Evolutionary conservation across 2,329 filamentous ascomycete species (phyloP).

Genomic region (Diplodia mutila): DNA sequence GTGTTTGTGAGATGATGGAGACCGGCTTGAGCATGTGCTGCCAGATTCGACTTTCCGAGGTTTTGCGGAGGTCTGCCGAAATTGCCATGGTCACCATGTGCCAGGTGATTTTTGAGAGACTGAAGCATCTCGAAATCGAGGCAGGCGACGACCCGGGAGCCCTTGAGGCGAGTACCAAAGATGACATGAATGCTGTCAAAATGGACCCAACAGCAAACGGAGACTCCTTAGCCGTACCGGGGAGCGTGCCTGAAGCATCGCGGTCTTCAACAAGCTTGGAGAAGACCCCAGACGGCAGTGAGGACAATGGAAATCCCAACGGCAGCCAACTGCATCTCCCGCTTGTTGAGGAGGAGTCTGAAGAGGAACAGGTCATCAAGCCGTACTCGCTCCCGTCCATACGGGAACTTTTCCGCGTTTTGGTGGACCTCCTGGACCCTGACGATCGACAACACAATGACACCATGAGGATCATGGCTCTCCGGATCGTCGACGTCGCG

Average conservation of each 20-base stretch:
- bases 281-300: constrained; percentile 40
- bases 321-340: constrained; percentile 50
- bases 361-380: constrained; percentile 63
- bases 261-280: constrained; percentile 40
- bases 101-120: constrained; percentile 92
- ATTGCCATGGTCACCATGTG: constrained; percentile 99
- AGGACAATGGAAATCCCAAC: constrained; percentile 44
- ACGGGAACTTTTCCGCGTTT: constrained; percentile 86
- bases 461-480: constrained; percentile 93
- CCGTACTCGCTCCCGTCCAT: constrained; percentile 96
- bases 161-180: constrained; percentile 67
- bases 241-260: constrained; percentile 41
- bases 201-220: constrained; percentile 80
- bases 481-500: constrained; percentile 95
- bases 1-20: constrained; percentile 99
- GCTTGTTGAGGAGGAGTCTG: constrained; percentile 43
- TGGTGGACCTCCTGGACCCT: constrained; percentile 92
- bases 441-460: constrained; percentile 92
- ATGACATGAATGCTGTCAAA: constrained; percentile 74
- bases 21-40: constrained; percentile 97
- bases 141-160: constrained; percentile 68
- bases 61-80: constrained; percentile 87
- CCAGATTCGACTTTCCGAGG: constrained; percentile 85
- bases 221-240: constrained; percentile 51
- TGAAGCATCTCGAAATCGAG: constrained; percentile 84